phyloP scores from a whole-genome alignment of 1,284 basidiomycete species.

The Coniophora puteana region DNA sequence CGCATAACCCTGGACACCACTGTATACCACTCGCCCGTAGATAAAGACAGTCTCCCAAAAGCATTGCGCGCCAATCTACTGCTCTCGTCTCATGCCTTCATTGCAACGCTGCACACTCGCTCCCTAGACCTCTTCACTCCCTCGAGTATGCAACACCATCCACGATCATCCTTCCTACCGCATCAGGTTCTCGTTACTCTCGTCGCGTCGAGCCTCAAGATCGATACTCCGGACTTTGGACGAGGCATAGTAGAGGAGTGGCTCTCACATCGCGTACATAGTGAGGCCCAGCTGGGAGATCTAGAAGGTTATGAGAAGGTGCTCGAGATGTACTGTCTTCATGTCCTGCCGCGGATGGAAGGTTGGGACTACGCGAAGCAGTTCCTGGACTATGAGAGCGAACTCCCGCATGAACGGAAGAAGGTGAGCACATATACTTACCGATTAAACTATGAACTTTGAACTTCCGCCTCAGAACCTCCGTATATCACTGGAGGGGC shows the following conservation, averaged over 20 bases:
- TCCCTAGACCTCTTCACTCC: conserved; percentile 68
- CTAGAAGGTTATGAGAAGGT: conserved; percentile 65
- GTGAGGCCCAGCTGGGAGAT: conserved; percentile 29
- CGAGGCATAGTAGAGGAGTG: conserved; percentile 71
- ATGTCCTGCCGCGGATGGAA: conserved; percentile 63
- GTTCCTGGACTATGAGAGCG: conserved; percentile 67
- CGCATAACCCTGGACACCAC: conserved; percentile 78
- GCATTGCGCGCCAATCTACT: conserved; percentile 47
- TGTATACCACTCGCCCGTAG: conserved; percentile 53
- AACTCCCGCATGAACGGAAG: conserved; percentile 47
- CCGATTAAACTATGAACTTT: neutral
- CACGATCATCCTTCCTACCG: conserved; percentile 58
- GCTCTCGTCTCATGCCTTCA: conserved; percentile 55
- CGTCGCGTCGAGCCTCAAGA: conserved; percentile 63
- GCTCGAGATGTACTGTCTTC: conserved; percentile 69
- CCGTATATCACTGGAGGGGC: conserved; percentile 34
- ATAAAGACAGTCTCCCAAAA: conserved; percentile 43
- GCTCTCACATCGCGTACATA: conserved; percentile 50
- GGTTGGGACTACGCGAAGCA: conserved; percentile 77
- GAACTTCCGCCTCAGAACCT: conserved; percentile 34
- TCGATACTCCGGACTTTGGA: conserved; percentile 56
- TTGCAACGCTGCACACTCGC: conserved; percentile 54
- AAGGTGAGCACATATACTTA: conserved; percentile 41
- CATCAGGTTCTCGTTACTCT: conserved; percentile 65
- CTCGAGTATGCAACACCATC: conserved; percentile 27